Conservation (phyloP, 371 early-diverging fungal genomes). For the Pancytospora philotis region DNA sequence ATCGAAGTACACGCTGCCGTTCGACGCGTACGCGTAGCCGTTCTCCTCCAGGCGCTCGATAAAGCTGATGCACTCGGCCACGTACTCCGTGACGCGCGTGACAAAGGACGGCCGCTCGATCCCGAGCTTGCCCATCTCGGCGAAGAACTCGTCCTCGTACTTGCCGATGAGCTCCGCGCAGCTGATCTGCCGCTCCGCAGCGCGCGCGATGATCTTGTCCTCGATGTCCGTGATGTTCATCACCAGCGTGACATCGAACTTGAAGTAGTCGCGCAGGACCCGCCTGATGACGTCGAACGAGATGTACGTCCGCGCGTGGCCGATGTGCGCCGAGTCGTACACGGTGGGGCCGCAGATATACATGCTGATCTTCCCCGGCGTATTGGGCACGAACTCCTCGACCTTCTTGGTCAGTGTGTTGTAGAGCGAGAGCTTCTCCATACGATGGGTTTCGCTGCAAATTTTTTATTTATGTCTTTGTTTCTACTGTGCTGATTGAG, state of each 20-base stretch:
- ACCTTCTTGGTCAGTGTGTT: constrained; percentile 43
- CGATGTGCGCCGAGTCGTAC: constrained; percentile 91
- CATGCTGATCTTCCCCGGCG: constrained; percentile 47
- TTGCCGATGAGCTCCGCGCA: constrained; percentile 65
- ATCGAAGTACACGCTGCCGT: constrained; percentile 96
- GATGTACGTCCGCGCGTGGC: constrained; percentile 90
- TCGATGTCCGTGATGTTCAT: constrained; percentile 99
- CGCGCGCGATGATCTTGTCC: constrained; percentile 69
- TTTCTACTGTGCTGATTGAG: no score
- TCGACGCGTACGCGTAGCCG: constrained; percentile 75
- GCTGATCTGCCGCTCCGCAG: constrained; percentile 38
- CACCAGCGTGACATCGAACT: constrained; percentile 80
- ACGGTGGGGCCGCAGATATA: constrained; percentile 92
- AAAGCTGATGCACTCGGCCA: constrained; percentile 80
- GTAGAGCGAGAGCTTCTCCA: constrained; percentile 21
- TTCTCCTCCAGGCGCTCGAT: constrained; percentile 78
- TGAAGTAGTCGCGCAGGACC: constrained; percentile 83
- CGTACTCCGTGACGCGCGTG: constrained; percentile 90
- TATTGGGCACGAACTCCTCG: constrained; percentile 33
- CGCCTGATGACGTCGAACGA: constrained; percentile 85
- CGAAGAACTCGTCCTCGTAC: constrained; percentile 87
- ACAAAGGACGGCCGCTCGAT: constrained; percentile 76
- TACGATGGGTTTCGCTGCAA: no score
- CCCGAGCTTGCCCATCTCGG: constrained; percentile 78
- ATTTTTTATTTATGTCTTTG: no score